Percentiles rank a stretch among this genome's conserved stretches.
Conservation (phyloP, 768 basidiomycete genomes). For the Pleurotus giganteus region DNA sequence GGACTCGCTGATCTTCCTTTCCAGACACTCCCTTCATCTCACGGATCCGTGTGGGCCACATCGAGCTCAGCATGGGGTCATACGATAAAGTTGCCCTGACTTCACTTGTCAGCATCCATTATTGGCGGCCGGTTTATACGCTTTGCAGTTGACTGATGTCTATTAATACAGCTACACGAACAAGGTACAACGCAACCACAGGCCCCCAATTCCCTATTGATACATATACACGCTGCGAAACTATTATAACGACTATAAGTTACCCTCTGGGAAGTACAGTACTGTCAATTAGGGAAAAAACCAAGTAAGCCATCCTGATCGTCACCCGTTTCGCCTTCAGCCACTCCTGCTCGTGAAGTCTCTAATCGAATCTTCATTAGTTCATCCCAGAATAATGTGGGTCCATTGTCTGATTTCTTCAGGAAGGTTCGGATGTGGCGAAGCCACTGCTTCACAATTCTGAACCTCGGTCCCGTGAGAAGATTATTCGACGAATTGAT, state of each 20-base stretch:
- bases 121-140: neutral
- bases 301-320: slow-evolving; percentile 21
- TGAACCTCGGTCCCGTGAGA: slow-evolving; percentile 40
- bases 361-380: slow-evolving; percentile 38
- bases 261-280: no score
- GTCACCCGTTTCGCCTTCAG: slow-evolving; percentile 10
- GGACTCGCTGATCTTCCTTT: no score
- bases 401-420: slow-evolving; percentile 38
- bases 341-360: slow-evolving; percentile 15
- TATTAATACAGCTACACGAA: neutral
- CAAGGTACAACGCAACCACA: neutral
- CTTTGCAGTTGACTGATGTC: no score
- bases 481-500: slow-evolving; percentile 6
- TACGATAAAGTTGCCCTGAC: no score
- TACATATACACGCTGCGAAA: neutral
- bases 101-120: no score
- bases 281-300: slow-evolving; percentile 20
- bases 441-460: slow-evolving; percentile 49
- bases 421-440: slow-evolving; percentile 45
- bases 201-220: neutral
- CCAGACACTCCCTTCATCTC: no score
- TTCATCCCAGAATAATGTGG: slow-evolving; percentile 47
- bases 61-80: no score
- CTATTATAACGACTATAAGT: neutral
- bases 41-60: no score